Evolutionary conservation across 441 rosid genomes (phyloP), one percentile per base, ranked within the genome.

Genomic region (Arabidopsis hybrid): DNA sequence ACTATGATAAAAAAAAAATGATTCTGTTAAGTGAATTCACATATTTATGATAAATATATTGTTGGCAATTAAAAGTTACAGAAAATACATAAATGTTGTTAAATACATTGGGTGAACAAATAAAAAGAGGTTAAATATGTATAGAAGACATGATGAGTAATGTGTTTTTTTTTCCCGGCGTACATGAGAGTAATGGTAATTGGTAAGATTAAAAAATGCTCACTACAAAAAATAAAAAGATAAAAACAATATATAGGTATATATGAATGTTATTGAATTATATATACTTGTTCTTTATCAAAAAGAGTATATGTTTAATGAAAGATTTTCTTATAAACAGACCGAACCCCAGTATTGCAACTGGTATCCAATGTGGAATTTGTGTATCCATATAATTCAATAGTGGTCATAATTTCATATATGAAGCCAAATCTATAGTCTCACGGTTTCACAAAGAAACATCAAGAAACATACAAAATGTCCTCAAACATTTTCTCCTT

Each of bases 291-390:
- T 26, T 13, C 16, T 76, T 65, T 64, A 67, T 76, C 70, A 71
- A 51, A 29, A 31, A 46, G 53, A 75, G 51, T 79, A 66, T 74
- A 64, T 80, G 74, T 29, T 61, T 17, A 14, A 63, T 60, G 53
- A 67, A 67, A 55, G 9, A 57, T 56, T 36, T 13, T 53, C 47
- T 55, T 60, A 51, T 14, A 52, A 67, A 75, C 79, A 53, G 26
- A 47, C 17, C 10, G 8, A 64, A 47, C 26, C 71, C 45, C 57
- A 32, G 52, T 52, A 42, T 38, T 46, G 50, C 13, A 72, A 65
- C 74, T 50, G 85, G 95, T 64, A 85, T 91, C 93, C 95, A 70
- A 84, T 85, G 88, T 73, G 57, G 65, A 60, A 67, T 60, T 53
- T 66, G 65, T 60, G 77, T 71, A 72, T 43, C 46, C 58, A 29